A percentile compares a stretch with the other conserved stretches of the same genome.
phyloP scores from a whole-genome alignment of 495 filamentous ascomycete species.

The Tuber melanosporum region DNA sequence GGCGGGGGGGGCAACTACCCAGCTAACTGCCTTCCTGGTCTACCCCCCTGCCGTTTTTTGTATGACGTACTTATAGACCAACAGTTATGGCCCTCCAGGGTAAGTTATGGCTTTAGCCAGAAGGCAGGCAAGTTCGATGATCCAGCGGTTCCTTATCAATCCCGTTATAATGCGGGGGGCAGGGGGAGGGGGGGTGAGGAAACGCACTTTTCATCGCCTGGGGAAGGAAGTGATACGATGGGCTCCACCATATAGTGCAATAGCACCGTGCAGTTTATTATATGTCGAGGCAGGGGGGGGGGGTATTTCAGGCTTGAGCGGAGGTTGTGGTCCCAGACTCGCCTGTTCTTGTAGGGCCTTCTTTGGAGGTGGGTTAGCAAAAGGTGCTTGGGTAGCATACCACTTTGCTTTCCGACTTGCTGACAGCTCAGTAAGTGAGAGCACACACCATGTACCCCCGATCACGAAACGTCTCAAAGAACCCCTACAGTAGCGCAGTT shows the following conservation, averaged over 20 bases:
- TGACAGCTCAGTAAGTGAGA: not conserved
- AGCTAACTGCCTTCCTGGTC: not conserved
- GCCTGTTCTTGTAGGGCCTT: not conserved
- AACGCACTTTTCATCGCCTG: not conserved
- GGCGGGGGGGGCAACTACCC: not conserved
- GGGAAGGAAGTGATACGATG: not conserved
- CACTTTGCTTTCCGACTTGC: not conserved
- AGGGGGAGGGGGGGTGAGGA: not conserved
- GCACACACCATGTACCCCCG: not conserved
- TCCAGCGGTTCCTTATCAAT: constrained; percentile 1
- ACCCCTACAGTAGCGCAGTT: not conserved
- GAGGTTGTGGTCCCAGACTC: not conserved
- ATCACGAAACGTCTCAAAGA: constrained; percentile 3
- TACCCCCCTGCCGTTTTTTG: not conserved
- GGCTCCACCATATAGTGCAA: not conserved
- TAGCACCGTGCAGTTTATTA: not conserved
- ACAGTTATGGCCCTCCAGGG: not conserved
- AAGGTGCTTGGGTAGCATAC: not conserved
- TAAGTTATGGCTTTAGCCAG: not conserved
- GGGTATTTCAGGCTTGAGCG: not conserved
- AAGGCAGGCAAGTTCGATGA: not conserved
- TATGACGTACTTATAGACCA: not conserved
- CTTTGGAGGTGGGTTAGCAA: not conserved
- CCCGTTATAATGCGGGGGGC: not conserved
- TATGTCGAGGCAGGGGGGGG: not conserved